A percentile compares a stretch with the other conserved stretches of the same genome.
These are phyloP conservation scores for Gossypium longicalyx DNA, from an alignment of 345 rosid species.

Conservation along the genomic window DNA sequence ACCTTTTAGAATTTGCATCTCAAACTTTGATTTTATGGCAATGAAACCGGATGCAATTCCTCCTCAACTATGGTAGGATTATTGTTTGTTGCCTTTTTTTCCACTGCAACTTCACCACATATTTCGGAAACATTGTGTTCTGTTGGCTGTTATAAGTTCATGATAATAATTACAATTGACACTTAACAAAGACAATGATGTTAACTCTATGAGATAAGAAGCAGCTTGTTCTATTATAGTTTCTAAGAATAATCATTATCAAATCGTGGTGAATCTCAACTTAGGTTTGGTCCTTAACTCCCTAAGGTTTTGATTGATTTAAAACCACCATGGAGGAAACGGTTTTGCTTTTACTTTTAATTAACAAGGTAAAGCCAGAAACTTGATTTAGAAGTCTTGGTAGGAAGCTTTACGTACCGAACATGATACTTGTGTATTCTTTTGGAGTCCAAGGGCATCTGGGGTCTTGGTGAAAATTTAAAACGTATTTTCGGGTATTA, in stretches of 20 bases:
- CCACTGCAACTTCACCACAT: neutral
- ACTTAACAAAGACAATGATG: neutral
- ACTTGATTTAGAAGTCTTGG: neutral
- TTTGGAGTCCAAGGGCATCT: neutral
- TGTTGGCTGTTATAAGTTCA: neutral
- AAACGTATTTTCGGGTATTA: neutral
- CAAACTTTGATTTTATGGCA: slow-evolving; percentile 4
- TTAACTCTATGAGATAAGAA: neutral
- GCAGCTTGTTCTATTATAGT: neutral
- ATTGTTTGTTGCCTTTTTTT: neutral
- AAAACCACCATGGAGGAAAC: neutral
- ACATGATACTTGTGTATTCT: neutral
- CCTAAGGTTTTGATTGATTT: neutral
- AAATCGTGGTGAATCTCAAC: neutral
- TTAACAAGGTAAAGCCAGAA: neutral
- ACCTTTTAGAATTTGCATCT: neutral
- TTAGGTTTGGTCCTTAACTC: neutral
- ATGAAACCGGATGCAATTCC: neutral
- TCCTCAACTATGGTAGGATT: neutral
- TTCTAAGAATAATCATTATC: neutral
- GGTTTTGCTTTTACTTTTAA: neutral
- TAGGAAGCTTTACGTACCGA: neutral
- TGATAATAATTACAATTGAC: neutral
- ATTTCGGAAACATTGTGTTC: neutral
- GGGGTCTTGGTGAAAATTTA: neutral